These are phyloP conservation scores for Aspergillus avenaceus DNA, from an alignment of 495 filamentous ascomycete species.

Conservation along the genomic window DNA sequence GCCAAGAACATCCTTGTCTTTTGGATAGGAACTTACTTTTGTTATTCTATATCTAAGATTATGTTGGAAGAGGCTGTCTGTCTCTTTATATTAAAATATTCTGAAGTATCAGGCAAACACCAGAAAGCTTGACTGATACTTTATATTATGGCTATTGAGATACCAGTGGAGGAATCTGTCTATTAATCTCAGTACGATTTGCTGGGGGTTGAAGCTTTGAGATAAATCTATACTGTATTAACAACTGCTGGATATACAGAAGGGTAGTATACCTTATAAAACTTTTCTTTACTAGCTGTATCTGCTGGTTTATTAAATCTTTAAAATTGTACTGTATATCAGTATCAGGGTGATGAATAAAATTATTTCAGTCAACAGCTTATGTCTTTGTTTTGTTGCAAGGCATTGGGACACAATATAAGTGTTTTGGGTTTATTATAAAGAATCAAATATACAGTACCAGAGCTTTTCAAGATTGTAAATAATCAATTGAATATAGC, in stretches of 20 bases:
- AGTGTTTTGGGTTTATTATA: neutral
- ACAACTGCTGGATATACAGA: neutral
- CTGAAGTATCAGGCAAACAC: slow-evolving; percentile 10
- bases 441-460: neutral
- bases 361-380: neutral
- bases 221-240: neutral
- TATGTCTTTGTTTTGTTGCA: neutral
- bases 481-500: no score
- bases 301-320: neutral
- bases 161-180: slow-evolving; percentile 13
- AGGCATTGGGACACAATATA: neutral
- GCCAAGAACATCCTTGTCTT: neutral
- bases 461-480: no score
- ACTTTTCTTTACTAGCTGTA: neutral
- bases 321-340: neutral
- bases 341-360: neutral
- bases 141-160: slow-evolving; percentile 6
- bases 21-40: neutral
- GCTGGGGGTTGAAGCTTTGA: slow-evolving; percentile 1
- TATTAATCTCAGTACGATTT: slow-evolving; percentile 7
- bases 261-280: slow-evolving; percentile 1
- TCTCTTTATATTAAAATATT: slow-evolving; percentile 12
- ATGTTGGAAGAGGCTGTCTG: slow-evolving; percentile 2
- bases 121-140: slow-evolving; percentile 10
- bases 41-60: slow-evolving; percentile 7